A percentile compares a stretch with the other conserved stretches of the same genome.
Conservation (phyloP, 2,329 filamentous ascomycete genomes). For the Hymenoscyphus fraxineus region DNA sequence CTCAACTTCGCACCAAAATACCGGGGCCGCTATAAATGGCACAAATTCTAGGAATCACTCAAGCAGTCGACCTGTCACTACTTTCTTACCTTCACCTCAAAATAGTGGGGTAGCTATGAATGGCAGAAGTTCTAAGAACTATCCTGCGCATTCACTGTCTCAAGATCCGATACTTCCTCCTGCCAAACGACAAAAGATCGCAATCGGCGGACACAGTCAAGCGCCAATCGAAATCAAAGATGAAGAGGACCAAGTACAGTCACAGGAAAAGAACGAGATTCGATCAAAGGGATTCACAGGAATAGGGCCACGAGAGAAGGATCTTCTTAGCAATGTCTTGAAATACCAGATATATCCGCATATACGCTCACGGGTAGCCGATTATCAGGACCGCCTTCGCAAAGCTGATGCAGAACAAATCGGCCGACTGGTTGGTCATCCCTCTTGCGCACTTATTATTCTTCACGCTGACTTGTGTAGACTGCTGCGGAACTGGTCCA, state of each 20-base stretch:
- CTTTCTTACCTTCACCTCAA: too few species aligned
- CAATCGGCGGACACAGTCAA: neutral
- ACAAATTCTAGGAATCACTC: neutral
- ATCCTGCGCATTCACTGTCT: neutral
- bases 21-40: neutral
- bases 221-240: neutral
- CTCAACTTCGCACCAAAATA: neutral
- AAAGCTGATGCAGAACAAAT: conserved; percentile 14
- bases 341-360: conserved; percentile 19
- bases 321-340: neutral
- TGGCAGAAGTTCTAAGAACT: too few species aligned
- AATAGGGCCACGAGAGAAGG: neutral
- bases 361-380: conserved; percentile 5
- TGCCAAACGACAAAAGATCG: neutral
- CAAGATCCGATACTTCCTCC: neutral
- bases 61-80: too few species aligned
- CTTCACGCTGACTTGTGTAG: conserved; percentile 9
- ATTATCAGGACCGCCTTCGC: conserved; percentile 2
- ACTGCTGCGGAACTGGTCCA: conserved; percentile 10
- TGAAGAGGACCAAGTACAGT: neutral
- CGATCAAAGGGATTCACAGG: too few species aligned
- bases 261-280: too few species aligned
- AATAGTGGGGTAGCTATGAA: too few species aligned
- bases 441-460: neutral
- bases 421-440: conserved; percentile 14